Conservation (phyloP, 768 basidiomycete species). For the Phanerochaete carnosa region DNA sequence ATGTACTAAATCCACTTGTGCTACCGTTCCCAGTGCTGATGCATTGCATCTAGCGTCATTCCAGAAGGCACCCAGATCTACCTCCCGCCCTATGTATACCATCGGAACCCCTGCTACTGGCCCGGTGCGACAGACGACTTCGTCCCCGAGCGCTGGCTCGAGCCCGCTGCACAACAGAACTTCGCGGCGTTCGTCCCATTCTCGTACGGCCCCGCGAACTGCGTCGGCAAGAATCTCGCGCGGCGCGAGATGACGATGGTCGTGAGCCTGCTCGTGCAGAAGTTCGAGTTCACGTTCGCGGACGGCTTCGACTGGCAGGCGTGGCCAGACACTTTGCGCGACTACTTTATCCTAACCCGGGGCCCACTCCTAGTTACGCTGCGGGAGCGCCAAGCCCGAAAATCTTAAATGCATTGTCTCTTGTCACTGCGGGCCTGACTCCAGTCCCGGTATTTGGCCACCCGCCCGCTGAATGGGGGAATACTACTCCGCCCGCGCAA, state of each 20-base stretch:
- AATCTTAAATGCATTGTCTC: too few species aligned
- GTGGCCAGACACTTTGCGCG: conserved; percentile 33
- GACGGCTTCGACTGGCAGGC: conserved; percentile 25
- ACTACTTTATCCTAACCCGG: conserved; percentile 36
- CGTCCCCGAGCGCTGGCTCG: conserved; percentile 38
- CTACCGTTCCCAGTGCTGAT: background rate
- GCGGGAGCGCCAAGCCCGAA: too few species aligned
- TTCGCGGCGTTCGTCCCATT: conserved; percentile 39
- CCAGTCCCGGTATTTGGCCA: too few species aligned
- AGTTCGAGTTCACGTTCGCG: conserved; percentile 31
- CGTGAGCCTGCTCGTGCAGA: conserved; percentile 28
- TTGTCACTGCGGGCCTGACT: too few species aligned
- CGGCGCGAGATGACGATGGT: conserved; percentile 33
- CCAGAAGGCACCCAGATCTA: conserved; percentile 14
- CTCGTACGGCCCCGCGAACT: conserved; percentile 48
- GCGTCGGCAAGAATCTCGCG: conserved; percentile 46
- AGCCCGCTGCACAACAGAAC: conserved; percentile 15
- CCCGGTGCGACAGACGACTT: conserved; percentile 33
- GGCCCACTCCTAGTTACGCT: conserved; percentile 16
- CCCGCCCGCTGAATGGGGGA: too few species aligned
- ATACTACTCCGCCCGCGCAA: too few species aligned
- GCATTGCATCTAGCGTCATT: conserved; percentile 1
- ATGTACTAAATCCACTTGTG: background rate
- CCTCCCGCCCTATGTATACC: conserved; percentile 38
- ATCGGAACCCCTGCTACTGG: conserved; percentile 42